Conservation (phyloP, 371 early-diverging fungal genomes). For the Smittium culicis region DNA sequence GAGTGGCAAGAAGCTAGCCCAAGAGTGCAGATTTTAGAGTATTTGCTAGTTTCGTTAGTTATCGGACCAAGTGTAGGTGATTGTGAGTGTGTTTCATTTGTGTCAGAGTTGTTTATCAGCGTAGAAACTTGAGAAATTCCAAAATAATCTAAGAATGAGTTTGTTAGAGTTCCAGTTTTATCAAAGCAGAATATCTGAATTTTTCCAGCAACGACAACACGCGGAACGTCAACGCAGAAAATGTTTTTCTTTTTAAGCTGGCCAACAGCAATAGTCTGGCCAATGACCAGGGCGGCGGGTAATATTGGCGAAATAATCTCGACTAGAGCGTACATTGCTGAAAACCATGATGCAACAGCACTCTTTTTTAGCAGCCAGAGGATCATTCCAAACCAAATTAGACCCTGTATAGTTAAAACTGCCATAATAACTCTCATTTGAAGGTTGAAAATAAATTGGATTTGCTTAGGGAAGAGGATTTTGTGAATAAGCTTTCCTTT, state of each 20-base stretch:
- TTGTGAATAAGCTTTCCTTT: constrained; percentile 66
- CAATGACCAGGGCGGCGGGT: constrained; percentile 78
- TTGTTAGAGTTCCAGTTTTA: constrained; percentile 71
- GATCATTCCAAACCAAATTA: constrained; percentile 38
- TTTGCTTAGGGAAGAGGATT: constrained; percentile 55
- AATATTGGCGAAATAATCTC: constrained; percentile 54
- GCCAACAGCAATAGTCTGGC: constrained; percentile 70
- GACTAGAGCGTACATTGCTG: constrained; percentile 52
- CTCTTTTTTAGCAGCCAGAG: constrained; percentile 46
- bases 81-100: constrained; percentile 12
- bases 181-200: constrained; percentile 79
- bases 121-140: constrained; percentile 14
- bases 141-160: constrained; percentile 54
- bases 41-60: constrained; percentile 16
- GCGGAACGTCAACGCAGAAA: constrained; percentile 54
- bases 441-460: constrained; percentile 56
- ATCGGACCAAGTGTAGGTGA: constrained; percentile 10
- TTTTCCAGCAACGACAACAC: constrained; percentile 67
- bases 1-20: constrained; percentile 67
- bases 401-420: constrained; percentile 43
- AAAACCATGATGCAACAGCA: constrained; percentile 39
- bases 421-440: constrained; percentile 52
- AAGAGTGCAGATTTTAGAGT: constrained; percentile 29
- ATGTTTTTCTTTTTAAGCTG: constrained; percentile 45
- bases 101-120: constrained; percentile 37